A percentile compares a stretch with the other conserved stretches of the same genome.
phyloP scores from a whole-genome alignment of 2,329 filamentous ascomycete genomes.

The Plectosphaerella cucumerina region DNA sequence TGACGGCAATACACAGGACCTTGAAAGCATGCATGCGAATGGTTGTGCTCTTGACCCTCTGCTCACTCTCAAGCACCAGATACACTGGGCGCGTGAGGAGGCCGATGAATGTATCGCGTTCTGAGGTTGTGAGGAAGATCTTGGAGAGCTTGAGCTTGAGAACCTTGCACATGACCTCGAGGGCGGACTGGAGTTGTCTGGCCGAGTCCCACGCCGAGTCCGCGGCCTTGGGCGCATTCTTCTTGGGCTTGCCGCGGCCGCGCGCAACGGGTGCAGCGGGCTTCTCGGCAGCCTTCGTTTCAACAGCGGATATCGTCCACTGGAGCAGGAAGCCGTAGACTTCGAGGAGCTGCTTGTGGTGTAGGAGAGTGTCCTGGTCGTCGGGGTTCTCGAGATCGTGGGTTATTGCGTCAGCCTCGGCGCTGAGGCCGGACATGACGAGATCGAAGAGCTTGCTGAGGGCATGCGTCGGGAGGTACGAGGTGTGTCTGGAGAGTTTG shows the following conservation, averaged over 20 bases:
- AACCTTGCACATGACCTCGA: conserved; percentile 95
- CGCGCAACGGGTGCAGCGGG: conserved; percentile 65
- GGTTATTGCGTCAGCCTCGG: conserved; percentile 81
- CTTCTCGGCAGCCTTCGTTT: conserved; percentile 90
- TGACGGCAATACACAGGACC: conserved; percentile 91
- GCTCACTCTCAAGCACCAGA: conserved; percentile 89
- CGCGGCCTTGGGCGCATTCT: conserved; percentile 61
- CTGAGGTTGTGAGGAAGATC: conserved; percentile 93
- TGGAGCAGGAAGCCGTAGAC: conserved; percentile 92
- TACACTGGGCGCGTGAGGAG: conserved; percentile 92
- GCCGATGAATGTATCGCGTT: conserved; percentile 90
- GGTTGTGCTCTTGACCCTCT: conserved; percentile 79
- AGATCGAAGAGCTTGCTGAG: conserved; percentile 93
- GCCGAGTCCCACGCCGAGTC: conserved; percentile 87
- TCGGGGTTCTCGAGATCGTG: conserved; percentile 80
- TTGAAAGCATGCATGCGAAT: conserved; percentile 98
- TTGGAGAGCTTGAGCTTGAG: conserved; percentile 87
- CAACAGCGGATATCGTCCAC: conserved; percentile 93
- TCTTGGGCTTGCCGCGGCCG: conserved; percentile 72
- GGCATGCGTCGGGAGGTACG: conserved; percentile 72
- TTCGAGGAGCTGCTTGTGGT: conserved; percentile 89
- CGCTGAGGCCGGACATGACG: conserved; percentile 77
- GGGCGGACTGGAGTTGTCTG: conserved; percentile 77
- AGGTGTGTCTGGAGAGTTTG: conserved; percentile 69
- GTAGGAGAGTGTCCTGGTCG: conserved; percentile 79